Conservation (phyloP, 768 basidiomycete species). For the Cubamyces lactineus region DNA sequence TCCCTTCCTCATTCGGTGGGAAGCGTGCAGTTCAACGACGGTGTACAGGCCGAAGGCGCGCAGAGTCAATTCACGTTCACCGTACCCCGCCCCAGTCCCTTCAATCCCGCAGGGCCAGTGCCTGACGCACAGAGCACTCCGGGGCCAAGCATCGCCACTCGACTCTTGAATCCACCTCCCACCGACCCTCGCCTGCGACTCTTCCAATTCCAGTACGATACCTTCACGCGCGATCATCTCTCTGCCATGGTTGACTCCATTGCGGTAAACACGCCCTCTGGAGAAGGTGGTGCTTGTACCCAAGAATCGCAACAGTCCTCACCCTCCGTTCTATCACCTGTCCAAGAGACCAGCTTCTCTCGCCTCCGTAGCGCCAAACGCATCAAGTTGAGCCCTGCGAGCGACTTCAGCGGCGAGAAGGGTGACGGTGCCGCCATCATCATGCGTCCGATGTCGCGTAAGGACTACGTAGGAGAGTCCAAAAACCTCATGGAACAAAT, state of each 20-base stretch:
- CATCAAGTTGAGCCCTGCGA: conserved; percentile 72
- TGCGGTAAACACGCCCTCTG: conserved; percentile 76
- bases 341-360: conserved; percentile 46
- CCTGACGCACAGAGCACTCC: conserved; percentile 72
- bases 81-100: conserved; percentile 50
- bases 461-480: conserved; percentile 80
- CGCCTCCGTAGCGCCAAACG: conserved; percentile 79
- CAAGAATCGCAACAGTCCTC: conserved; percentile 47
- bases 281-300: conserved; percentile 45
- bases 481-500: conserved; percentile 80
- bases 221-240: conserved; percentile 92
- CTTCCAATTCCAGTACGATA: conserved; percentile 95
- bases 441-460: conserved; percentile 55
- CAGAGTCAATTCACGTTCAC: conserved; percentile 78
- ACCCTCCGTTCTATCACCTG: conserved; percentile 39
- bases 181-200: conserved; percentile 81
- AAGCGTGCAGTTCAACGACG: neutral
- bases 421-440: conserved; percentile 50
- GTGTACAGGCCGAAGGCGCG: conserved; percentile 24
- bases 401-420: conserved; percentile 55
- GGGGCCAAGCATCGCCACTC: conserved; percentile 38
- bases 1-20: neutral
- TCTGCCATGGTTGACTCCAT: conserved; percentile 95
- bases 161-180: conserved; percentile 37
- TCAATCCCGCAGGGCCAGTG: conserved; percentile 30